These are phyloP conservation scores for Beta lomatogona DNA, from an alignment of 179 eudicot species.

Conservation along the genomic window DNA sequence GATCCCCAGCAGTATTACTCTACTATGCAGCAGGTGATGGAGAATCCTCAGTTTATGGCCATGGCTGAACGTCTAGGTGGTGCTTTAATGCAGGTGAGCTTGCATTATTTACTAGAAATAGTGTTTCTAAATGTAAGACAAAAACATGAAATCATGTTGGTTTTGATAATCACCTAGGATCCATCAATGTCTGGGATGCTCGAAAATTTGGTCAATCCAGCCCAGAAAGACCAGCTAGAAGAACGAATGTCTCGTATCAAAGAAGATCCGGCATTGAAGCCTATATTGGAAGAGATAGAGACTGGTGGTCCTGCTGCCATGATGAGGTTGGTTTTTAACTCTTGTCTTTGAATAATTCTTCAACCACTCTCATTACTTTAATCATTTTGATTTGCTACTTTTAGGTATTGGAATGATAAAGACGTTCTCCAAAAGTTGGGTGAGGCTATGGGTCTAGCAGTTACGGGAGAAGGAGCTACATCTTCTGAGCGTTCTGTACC, in stretches of 20 bases:
- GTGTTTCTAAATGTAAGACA: neutral
- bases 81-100: constrained; percentile 89
- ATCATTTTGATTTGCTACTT: neutral
- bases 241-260: constrained; percentile 88
- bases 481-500: constrained; percentile 52
- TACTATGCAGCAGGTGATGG: constrained; percentile 99
- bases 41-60: constrained; percentile 95
- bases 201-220: constrained; percentile 82
- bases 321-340: constrained; percentile 73
- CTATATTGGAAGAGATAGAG: constrained; percentile 95
- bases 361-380: neutral
- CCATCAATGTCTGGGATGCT: constrained; percentile 98
- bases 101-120: neutral
- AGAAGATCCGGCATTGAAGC: constrained; percentile 92
- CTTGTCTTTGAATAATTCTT: neutral
- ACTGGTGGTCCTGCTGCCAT: constrained; percentile 97
- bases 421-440: constrained; percentile 92
- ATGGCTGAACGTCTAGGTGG: constrained; percentile 99
- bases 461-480: constrained; percentile 49
- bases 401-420: constrained; percentile 96
- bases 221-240: constrained; percentile 77
- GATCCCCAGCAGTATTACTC: constrained; percentile 85
- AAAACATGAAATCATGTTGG: neutral
- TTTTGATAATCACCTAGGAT: constrained; percentile 52
- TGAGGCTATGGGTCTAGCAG: constrained; percentile 96